phyloP scores from a whole-genome alignment of 306 rosid species.

The Hippophae rhamnoides region DNA sequence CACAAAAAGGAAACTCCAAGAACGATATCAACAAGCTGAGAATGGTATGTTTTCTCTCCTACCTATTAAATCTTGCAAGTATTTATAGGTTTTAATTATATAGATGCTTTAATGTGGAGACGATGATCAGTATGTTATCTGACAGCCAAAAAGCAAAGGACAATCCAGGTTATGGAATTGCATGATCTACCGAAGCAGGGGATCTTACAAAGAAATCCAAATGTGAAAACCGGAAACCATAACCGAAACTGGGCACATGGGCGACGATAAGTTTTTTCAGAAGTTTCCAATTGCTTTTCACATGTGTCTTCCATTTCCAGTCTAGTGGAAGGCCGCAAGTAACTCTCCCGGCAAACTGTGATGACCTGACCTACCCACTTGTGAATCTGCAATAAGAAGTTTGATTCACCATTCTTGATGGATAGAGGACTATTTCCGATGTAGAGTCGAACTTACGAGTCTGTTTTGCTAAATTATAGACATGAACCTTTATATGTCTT shows the following conservation, averaged over 20 bases:
- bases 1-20: conserved; percentile 91
- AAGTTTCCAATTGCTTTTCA: too few species aligned
- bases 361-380: conserved; percentile 15
- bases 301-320: conserved; percentile 8
- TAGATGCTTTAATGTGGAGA: too few species aligned
- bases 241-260: conserved; percentile 46
- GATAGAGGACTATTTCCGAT: conserved; percentile 19
- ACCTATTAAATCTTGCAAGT: not conserved
- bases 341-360: conserved; percentile 11
- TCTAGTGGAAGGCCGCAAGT: conserved; percentile 18
- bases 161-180: conserved; percentile 87
- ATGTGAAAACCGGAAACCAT: conserved; percentile 47
- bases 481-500: conserved; percentile 25
- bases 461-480: conserved; percentile 19
- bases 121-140: not conserved
- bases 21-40: conserved; percentile 86
- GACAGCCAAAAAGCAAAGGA: conserved; percentile 88
- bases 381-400: conserved; percentile 30
- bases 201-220: conserved; percentile 36
- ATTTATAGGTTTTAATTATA: not conserved
- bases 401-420: conserved; percentile 11
- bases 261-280: conserved; percentile 34
- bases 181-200: conserved; percentile 84
- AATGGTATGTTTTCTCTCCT: conserved; percentile 40
- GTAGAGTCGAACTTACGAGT: conserved; percentile 1